Conservation (phyloP, 768 basidiomycete species). For the Crassisporium funariophilum region DNA sequence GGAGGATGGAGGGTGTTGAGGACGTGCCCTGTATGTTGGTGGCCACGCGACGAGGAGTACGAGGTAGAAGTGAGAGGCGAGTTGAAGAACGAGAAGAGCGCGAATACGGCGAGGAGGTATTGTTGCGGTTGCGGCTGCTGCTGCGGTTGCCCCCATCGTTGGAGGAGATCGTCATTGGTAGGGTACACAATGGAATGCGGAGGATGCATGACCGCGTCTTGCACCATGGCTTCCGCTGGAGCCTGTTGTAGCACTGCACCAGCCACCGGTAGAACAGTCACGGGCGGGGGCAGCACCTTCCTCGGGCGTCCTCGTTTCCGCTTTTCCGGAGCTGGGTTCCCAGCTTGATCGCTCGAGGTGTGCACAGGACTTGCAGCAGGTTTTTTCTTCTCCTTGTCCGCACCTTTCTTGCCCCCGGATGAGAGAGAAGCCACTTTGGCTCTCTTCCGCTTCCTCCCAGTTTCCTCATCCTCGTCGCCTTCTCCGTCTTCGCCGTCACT, state of each 20-base stretch:
- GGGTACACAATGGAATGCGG: too few species aligned
- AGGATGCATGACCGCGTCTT: constrained; percentile 20
- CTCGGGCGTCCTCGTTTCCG: constrained; percentile 83
- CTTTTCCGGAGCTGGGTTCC: constrained; percentile 57
- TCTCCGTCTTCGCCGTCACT: constrained; percentile 56
- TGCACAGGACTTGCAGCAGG: constrained; percentile 26
- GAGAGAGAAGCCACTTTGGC: constrained; percentile 41
- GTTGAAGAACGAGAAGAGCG: constrained; percentile 86
- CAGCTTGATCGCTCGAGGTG: constrained; percentile 29
- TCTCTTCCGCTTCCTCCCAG: constrained; percentile 66
- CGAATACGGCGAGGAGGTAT: constrained; percentile 81
- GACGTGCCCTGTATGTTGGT: constrained; percentile 63
- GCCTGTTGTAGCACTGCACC: constrained; percentile 8
- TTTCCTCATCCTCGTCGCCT: constrained; percentile 42
- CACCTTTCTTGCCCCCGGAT: constrained; percentile 29
- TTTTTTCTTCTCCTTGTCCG: constrained; percentile 50
- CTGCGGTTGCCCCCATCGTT: constrained; percentile 19
- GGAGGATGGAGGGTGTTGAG: constrained; percentile 41
- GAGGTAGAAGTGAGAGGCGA: constrained; percentile 58
- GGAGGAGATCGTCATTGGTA: too few species aligned
- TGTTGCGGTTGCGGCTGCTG: constrained; percentile 47
- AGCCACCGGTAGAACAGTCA: constrained; percentile 28
- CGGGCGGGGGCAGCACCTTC: constrained; percentile 60
- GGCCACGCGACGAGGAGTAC: constrained; percentile 29
- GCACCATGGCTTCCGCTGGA: constrained; percentile 12